A percentile compares a stretch with the other conserved stretches of the same genome.
These are phyloP conservation scores for Neurospora sp. DNA, from an alignment of 495 filamentous ascomycete species.

Conservation along the genomic window DNA sequence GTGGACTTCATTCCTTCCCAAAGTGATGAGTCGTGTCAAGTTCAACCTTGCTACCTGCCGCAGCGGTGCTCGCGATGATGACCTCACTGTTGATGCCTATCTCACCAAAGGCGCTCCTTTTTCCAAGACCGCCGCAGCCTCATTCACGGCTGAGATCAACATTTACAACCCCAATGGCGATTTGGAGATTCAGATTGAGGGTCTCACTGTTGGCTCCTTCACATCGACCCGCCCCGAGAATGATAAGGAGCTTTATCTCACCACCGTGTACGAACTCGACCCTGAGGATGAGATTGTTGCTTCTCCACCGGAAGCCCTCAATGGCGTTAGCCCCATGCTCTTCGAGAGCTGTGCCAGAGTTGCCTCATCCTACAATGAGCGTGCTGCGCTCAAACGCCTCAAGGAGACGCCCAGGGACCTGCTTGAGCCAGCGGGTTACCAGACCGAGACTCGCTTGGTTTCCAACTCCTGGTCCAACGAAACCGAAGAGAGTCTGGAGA, in stretches of 20 bases:
- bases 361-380: constrained; percentile 20
- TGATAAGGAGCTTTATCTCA: constrained; percentile 34
- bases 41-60: constrained; percentile 31
- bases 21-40: constrained; percentile 20
- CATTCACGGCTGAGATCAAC: constrained; percentile 25
- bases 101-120: constrained; percentile 15
- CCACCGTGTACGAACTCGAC: constrained; percentile 29
- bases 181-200: constrained; percentile 32
- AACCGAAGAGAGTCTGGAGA: constrained; percentile 19
- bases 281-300: constrained; percentile 30
- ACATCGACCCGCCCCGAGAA: constrained; percentile 27
- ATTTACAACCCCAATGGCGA: constrained; percentile 25
- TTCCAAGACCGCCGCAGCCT: constrained; percentile 16
- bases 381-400: neutral
- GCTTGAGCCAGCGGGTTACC: neutral
- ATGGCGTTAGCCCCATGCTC: constrained; percentile 10
- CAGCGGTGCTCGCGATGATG: constrained; percentile 5
- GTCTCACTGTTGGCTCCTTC: constrained; percentile 27
- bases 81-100: constrained; percentile 27
- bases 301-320: neutral
- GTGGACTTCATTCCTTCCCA: constrained; percentile 36
- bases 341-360: constrained; percentile 29
- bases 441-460: neutral
- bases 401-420: neutral
- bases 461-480: constrained; percentile 19